Base-by-base conservation (phyloP, 192 early-diverging fungal genomes). In the Backusella psychrophila region DNA sequence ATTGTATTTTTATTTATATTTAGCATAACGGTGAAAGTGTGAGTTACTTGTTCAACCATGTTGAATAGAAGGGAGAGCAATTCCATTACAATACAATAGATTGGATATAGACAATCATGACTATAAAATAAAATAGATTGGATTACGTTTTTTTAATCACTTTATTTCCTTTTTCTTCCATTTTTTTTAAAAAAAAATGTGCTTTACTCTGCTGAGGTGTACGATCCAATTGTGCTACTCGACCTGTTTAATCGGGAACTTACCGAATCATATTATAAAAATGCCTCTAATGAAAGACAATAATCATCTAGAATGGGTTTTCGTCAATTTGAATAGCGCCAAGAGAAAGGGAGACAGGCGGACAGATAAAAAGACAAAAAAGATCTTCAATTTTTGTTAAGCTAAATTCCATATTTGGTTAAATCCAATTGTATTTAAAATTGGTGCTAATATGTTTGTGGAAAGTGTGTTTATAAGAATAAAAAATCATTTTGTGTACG, bases 1-100 rank as follows among this genome's bases (percentile, higher is more conserved):
- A 33, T 33, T 33, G 3, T 33, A 33, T 33, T 33, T 44, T 56
- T 71, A 33, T 33, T 33, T 33, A 33, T 59, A 23, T 69, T 71
- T 71, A 81, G 80, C 80, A 81, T 36, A 81, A 81, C 69, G 80
- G 80, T 35, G 80, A 81, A 70, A 77, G 75, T 74, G 75, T 77
- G 19, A 77, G 75, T 35, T 81, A 81, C 41, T 44, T 81, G 19
- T 81, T 81, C n/a, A 72, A 77, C 59, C 71, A 81, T 65, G 80
- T 72, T 31, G 75, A 81, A 41, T 77, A 76, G 72, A 44, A 71
- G 19, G 19, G 19, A 49, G 19, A 6, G 19, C 17, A n/a, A n/a
- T 44, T 44, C 42, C 46, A 49, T 49, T 49, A n/a, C 11, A 23
- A 59, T 59, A 17, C 12, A 17, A 26, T 59, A 11, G n/a, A 59